Percentiles rank a stretch among this genome's conserved stretches.
Conservation (phyloP, 2,329 filamentous ascomycete species). For the Colletotrichum echinochloae region DNA sequence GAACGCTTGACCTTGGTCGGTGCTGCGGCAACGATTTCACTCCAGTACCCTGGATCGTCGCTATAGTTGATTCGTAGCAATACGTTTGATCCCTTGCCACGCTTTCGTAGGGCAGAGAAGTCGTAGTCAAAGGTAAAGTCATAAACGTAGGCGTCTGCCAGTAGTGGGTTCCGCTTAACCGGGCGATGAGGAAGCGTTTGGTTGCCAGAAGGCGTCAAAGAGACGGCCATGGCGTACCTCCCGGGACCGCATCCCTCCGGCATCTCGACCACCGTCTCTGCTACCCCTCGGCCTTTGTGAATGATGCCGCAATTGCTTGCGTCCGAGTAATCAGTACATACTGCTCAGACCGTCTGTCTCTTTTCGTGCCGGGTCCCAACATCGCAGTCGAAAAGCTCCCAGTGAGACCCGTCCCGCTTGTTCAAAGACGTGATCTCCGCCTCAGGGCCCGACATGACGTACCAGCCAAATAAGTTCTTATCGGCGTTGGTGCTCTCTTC, state of each 20-base stretch:
- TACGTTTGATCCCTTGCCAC: neutral
- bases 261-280: conserved; percentile 17
- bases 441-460: conserved; percentile 11
- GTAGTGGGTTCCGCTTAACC: neutral
- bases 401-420: conserved; percentile 20
- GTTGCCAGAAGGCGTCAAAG: neutral
- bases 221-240: conserved; percentile 17
- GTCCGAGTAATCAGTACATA: conserved; percentile 12
- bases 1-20: conserved; percentile 6
- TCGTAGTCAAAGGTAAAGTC: conserved; percentile 23
- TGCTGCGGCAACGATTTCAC: neutral
- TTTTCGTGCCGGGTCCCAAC: neutral
- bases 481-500: conserved; percentile 7
- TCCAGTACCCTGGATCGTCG: conserved; percentile 15
- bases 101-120: neutral
- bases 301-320: conserved; percentile 22
- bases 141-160: neutral
- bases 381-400: conserved; percentile 19
- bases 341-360: conserved; percentile 2
- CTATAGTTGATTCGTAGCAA: conserved; percentile 12
- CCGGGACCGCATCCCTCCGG: conserved; percentile 12
- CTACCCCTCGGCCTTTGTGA: conserved; percentile 3
- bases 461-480: conserved; percentile 11
- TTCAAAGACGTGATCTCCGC: neutral
- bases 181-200: neutral